Evolutionary conservation across 2,329 filamentous ascomycete species (phyloP), one percentile per base, ranked within the genome.

Genomic region (Neoarthrinium moseri): DNA sequence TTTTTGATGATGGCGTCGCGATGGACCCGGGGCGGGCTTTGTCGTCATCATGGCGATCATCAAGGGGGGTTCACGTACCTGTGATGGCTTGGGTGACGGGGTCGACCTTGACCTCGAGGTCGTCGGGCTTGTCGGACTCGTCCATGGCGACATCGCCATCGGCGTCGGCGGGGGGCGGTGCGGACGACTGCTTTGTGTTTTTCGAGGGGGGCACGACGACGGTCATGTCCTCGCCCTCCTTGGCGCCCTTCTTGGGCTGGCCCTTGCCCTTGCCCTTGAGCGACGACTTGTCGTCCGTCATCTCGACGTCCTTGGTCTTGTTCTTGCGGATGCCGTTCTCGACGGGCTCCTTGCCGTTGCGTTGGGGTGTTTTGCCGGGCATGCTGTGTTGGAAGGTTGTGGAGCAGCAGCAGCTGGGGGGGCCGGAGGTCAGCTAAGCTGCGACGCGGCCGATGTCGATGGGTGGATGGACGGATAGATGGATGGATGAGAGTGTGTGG

Each of bases 141-240:
- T 81, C 81, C 86, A 91, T 91, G 54, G 74, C 71, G 52, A 89
- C 75, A 64, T 91, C 87, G 42, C 78, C 84, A 57, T 89, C 84
- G 49, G 74, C 74, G 61, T 86, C 81, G 54, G 81, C 74, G 24
- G 72, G 69, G 45, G 74, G 68, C 51, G 77, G 74, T 55, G 73
- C 73, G 48, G 83, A 77, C 47, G 78, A 69, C 69, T 81, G 69
- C 62, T 78, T 78, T 50, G 76, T 71, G 59, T 73, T 72, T 74
- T 89, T 89, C 54, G 84, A 80, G 47, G 84, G 85, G 45, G 87
- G 86, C 35, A 90, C 85, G 58, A 91, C 86, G 54, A 90, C 86
- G 41, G 86, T 90, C 85, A 90, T 90, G 73, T 89, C 86, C 58
- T 84, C 86, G 60, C 78, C 84, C 61, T 90, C 83, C 67, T 83